Percentiles rank a stretch among this genome's conserved stretches.
These are phyloP conservation scores for Tranzscheliella williamsii DNA, from an alignment of 1,284 basidiomycete genomes.

Conservation along the genomic window DNA sequence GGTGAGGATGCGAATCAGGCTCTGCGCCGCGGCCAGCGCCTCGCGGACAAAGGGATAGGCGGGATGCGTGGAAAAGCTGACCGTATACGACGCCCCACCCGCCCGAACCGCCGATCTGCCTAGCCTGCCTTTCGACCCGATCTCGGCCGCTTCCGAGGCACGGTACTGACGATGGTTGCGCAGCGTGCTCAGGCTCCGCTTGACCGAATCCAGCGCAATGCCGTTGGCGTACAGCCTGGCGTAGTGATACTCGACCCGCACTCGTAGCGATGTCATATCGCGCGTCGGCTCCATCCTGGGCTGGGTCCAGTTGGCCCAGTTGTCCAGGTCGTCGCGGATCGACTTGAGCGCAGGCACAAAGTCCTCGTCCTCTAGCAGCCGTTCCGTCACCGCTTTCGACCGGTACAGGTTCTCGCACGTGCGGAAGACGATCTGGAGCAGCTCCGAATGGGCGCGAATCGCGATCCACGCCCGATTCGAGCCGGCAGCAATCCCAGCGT, in stretches of 20 bases:
- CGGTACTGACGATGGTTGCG: constrained; percentile 30
- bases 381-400: constrained; percentile 32
- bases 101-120: constrained; percentile 1
- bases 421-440: constrained; percentile 39
- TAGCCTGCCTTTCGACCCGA: constrained; percentile 29
- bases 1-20: constrained; percentile 39
- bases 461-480: constrained; percentile 40
- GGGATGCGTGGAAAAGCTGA: constrained; percentile 38
- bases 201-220: constrained; percentile 41
- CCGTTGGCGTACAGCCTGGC: constrained; percentile 41
- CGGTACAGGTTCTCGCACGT: constrained; percentile 42
- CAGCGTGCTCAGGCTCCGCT: constrained; percentile 27
- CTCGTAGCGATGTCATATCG: constrained; percentile 38
- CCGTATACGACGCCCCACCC: constrained; percentile 13
- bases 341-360: constrained; percentile 40
- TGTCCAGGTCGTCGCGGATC: constrained; percentile 38
- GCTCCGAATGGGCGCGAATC: constrained; percentile 34
- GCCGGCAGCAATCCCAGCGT: constrained; percentile 22
- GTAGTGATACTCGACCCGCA: constrained; percentile 45
- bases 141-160: constrained; percentile 37
- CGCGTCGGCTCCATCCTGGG: constrained; percentile 34
- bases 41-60: constrained; percentile 46
- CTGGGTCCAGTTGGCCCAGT: constrained; percentile 43
- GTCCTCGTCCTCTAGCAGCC: constrained; percentile 36
- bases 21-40: constrained; percentile 41